phyloP scores from a whole-genome alignment of 2,329 filamentous ascomycete species.

The Fusarium torulosum region DNA sequence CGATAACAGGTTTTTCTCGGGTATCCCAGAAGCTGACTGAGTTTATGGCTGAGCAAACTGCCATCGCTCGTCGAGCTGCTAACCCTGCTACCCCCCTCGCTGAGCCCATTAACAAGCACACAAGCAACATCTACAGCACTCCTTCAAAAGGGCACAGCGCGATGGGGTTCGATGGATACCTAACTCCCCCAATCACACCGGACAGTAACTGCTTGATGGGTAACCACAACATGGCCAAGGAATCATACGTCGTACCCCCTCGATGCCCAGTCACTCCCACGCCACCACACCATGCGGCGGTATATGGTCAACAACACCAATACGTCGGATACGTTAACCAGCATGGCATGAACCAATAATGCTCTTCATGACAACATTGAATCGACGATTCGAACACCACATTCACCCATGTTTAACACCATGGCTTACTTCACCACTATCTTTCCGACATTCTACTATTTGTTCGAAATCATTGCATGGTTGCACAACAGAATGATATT shows the following conservation, averaged over 20 bases:
- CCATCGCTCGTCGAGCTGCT: slow-evolving; percentile 62
- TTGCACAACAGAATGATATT: slow-evolving; percentile 49
- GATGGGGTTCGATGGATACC: slow-evolving; percentile 77
- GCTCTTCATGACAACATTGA: slow-evolving; percentile 42
- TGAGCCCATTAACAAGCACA: slow-evolving; percentile 65
- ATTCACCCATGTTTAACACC: slow-evolving; percentile 20
- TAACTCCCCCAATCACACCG: slow-evolving; percentile 88
- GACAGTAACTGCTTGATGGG: slow-evolving; percentile 71
- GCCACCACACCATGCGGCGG: slow-evolving; percentile 58
- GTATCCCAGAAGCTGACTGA: slow-evolving; percentile 69
- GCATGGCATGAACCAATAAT: slow-evolving; percentile 58
- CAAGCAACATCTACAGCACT: slow-evolving; percentile 76
- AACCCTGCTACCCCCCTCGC: slow-evolving; percentile 71
- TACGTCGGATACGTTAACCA: slow-evolving; percentile 59
- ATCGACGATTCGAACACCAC: slow-evolving; percentile 20
- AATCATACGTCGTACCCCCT: slow-evolving; percentile 62
- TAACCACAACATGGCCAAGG: slow-evolving; percentile 59
- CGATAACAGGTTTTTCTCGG: slow-evolving; percentile 64
- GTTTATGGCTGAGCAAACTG: slow-evolving; percentile 71
- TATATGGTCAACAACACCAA: slow-evolving; percentile 52
- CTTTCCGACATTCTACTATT: slow-evolving; percentile 44
- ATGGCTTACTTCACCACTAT: slow-evolving; percentile 31
- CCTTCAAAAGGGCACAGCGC: slow-evolving; percentile 80
- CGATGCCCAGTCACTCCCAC: slow-evolving; percentile 74
- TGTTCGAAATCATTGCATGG: slow-evolving; percentile 52